A percentile compares a stretch with the other conserved stretches of the same genome.
Evolutionary conservation across 768 basidiomycete species (phyloP).

Genomic region (Phylloporus rhodoxanthus): DNA sequence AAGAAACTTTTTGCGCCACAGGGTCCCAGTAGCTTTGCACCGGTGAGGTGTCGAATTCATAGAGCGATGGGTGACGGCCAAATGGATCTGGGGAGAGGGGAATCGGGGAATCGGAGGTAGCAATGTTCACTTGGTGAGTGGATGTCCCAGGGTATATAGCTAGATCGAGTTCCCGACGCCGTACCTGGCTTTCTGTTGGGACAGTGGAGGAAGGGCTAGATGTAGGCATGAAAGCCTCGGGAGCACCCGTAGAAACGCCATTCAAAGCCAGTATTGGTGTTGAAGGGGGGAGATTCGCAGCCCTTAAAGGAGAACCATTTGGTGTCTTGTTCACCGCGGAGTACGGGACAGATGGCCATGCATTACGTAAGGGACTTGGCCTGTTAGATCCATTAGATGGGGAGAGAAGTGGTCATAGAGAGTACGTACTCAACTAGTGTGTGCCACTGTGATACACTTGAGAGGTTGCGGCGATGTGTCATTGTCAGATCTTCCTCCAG

Average conservation of each 20-base stretch:
- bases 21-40: slow-evolving; percentile 44
- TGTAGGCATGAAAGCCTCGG: slow-evolving; percentile 39
- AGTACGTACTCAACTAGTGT: slow-evolving; percentile 19
- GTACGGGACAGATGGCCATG: slow-evolving; percentile 45
- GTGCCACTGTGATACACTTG: slow-evolving; percentile 11
- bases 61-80: slow-evolving; percentile 58
- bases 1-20: slow-evolving; percentile 18
- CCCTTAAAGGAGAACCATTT: slow-evolving; percentile 17
- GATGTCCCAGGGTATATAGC: slow-evolving; percentile 39
- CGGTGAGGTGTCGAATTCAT: slow-evolving; percentile 27
- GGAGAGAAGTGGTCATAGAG: slow-evolving; percentile 3
- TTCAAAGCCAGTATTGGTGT: slow-evolving; percentile 63
- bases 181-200: slow-evolving; percentile 43
- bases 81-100: slow-evolving; percentile 85
- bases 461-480: slow-evolving; percentile 15
- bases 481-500: slow-evolving; percentile 20
- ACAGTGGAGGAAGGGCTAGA: slow-evolving; percentile 16
- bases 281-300: slow-evolving; percentile 36
- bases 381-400: slow-evolving; percentile 12
- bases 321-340: slow-evolving; percentile 27
- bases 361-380: slow-evolving; percentile 13
- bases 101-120: slow-evolving; percentile 49
- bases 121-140: slow-evolving; percentile 18
- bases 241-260: slow-evolving; percentile 58
- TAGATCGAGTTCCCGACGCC: slow-evolving; percentile 50